Evolutionary conservation across 176 grass and related monocot species (phyloP).

Genomic region (Cenchrus fungigraminus): DNA sequence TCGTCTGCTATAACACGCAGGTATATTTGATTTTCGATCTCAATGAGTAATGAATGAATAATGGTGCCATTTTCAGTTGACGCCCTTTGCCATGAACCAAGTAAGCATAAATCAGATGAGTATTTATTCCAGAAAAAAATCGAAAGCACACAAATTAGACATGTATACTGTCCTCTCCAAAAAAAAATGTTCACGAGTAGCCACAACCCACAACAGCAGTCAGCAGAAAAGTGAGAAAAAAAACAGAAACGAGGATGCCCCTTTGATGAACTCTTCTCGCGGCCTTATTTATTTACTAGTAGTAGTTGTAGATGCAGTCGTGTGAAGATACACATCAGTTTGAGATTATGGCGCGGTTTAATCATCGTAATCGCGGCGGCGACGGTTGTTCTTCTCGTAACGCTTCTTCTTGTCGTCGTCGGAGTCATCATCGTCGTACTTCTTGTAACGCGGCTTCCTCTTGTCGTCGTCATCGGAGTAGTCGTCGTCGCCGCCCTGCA

Average conservation of each 20-base stretch:
- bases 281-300: background rate
- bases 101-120: background rate
- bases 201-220: background rate
- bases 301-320: background rate
- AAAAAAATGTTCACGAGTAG: background rate
- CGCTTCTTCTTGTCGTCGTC: slow-evolving; percentile 38
- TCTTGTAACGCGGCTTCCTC: slow-evolving; percentile 48
- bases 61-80: background rate
- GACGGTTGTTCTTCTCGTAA: slow-evolving; percentile 48
- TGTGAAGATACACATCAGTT: background rate
- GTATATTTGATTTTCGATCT: too few relatives aligned
- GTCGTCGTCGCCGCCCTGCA: background rate
- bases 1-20: too few relatives aligned
- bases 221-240: background rate
- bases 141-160: background rate
- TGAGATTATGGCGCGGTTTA: background rate
- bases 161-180: too few relatives aligned
- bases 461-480: slow-evolving; percentile 30
- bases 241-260: background rate
- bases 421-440: slow-evolving; percentile 22
- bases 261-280: background rate
- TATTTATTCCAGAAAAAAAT: slow-evolving; percentile 15
- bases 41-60: too few relatives aligned
- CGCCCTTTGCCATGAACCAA: background rate
- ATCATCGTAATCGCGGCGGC: slow-evolving; percentile 46